A percentile compares a stretch with the other conserved stretches of the same genome.
Conservation (phyloP, 805 yeast genomes). For the Maudiozyma saulgeensis region DNA sequence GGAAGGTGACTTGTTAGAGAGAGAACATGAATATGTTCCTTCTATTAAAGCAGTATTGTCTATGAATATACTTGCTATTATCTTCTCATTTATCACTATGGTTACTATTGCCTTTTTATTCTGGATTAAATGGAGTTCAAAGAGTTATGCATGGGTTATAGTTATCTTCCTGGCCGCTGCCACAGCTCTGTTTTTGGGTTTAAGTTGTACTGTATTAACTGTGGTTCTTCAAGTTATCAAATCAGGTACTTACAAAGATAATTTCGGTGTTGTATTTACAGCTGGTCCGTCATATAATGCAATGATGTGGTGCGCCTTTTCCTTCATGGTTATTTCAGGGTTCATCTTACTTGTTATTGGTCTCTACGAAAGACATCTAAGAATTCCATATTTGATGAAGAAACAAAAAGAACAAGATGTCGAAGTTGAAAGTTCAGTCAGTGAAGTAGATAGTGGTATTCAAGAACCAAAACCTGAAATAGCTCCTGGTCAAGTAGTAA, state of each 20-base stretch:
- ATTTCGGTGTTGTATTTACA: conserved; percentile 22
- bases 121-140: conserved; percentile 4
- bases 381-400: not conserved
- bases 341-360: conserved; percentile 1
- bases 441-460: not conserved
- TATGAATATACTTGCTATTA: conserved; percentile 19
- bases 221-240: conserved; percentile 24
- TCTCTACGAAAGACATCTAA: conserved; percentile 4
- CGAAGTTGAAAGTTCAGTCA: not conserved
- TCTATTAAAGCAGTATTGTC: conserved; percentile 25
- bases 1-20: conserved; percentile 23
- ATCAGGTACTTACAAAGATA: conserved; percentile 25
- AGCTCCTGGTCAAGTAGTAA: not conserved
- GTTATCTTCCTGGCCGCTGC: not conserved
- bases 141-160: conserved; percentile 4
- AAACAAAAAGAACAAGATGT: not conserved
- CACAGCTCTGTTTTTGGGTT: conserved; percentile 18
- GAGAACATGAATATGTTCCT: conserved; percentile 28
- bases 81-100: conserved; percentile 16
- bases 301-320: conserved; percentile 27
- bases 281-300: conserved; percentile 22
- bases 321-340: conserved; percentile 9
- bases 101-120: conserved; percentile 9
- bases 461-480: not conserved
- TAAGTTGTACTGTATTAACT: conserved; percentile 21